These are phyloP conservation scores for Cryptosporidium ubiquitum DNA, from an alignment of 169 alveolate species.

Conservation along the genomic window DNA sequence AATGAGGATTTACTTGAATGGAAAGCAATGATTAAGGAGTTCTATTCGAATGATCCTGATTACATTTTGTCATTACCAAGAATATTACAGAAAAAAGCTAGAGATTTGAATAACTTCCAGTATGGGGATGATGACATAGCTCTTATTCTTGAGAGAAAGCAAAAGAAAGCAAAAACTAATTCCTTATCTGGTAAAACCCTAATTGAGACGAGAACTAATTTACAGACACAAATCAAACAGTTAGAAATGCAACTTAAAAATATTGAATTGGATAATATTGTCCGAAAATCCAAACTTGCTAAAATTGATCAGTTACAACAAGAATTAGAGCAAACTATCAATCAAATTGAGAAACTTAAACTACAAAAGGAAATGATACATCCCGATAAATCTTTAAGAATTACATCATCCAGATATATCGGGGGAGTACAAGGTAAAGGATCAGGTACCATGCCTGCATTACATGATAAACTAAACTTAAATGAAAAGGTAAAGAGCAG, in stretches of 20 bases:
- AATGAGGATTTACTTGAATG: slow-evolving; percentile 68
- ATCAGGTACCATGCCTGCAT: not conserved
- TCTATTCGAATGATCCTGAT: slow-evolving; percentile 32
- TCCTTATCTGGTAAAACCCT: slow-evolving; percentile 44
- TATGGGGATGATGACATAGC: slow-evolving; percentile 69
- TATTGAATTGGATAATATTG: slow-evolving; percentile 6
- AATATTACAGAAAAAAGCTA: slow-evolving; percentile 32
- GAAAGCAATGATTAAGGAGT: slow-evolving; percentile 68
- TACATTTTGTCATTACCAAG: slow-evolving; percentile 32
- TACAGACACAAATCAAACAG: slow-evolving; percentile 60
- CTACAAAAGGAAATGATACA: slow-evolving; percentile 53
- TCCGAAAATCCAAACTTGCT: slow-evolving; percentile 14
- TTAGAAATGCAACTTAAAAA: slow-evolving; percentile 45
- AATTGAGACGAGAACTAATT: slow-evolving; percentile 56
- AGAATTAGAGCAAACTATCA: slow-evolving; percentile 45
- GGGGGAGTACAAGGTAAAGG: slow-evolving; percentile 74
- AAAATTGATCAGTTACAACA: slow-evolving; percentile 59
- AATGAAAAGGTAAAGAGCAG: not conserved
- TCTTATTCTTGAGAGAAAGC: slow-evolving; percentile 47
- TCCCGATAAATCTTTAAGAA: slow-evolving; percentile 62
- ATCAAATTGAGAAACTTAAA: slow-evolving; percentile 49
- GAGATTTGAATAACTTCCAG: slow-evolving; percentile 15
- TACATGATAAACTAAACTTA: not conserved
- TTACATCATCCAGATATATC: slow-evolving; percentile 47
- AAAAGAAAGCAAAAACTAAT: not conserved